Evolutionary conservation across 352 stramenopile genomes (phyloP), one percentile per base, ranked within the genome.

Genomic region (Thalassiosira mediterranea): DNA sequence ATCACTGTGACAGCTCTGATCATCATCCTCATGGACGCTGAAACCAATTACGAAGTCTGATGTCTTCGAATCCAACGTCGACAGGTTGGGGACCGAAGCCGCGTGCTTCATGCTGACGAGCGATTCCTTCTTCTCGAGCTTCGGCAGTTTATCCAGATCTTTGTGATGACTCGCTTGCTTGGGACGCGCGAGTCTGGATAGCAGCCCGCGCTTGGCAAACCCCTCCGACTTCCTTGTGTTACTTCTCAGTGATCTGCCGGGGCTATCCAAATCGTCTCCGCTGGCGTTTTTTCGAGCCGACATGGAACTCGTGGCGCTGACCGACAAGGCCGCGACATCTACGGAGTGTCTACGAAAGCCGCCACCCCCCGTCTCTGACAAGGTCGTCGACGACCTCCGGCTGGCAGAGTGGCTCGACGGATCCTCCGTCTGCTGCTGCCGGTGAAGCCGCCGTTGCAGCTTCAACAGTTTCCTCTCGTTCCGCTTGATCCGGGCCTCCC

Each of bases 401-500:
- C 62, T 48, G n/a, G n/a, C n/a, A n/a, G n/a, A n/a, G n/a, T n/a
- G n/a, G n/a, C n/a, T n/a, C 23, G 47, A 51, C 29, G 48, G 64
- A 23, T 83, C 72, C 42, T 78, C 73, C 15, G 76, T 59, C 59
- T 87, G 72, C 59, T 81, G 56, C 44, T 73, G 42, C n/a, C n/a
- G n/a, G 47, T 82, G 76, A 0, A 87, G 59, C 52, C 90, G 79
- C 4, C 69, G 76, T 62, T 90, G 80, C 17, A 90, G 54, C 38
- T 89, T 76, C 13, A 86, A 32, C 5, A 92, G 52, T 31, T 77
- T 84, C 19, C 72, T 25, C 51, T 92, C 83, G 47, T 88, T 86
- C 8, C 42, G 23, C 52, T 84, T 64, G 21, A 67, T 63, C 31
- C 62, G 44, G 29, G 48, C 19, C 63, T 88, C 71, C 21, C 59